phyloP scores from a whole-genome alignment of 1,139 yeast genomes.

The Candida sanyaensis region DNA sequence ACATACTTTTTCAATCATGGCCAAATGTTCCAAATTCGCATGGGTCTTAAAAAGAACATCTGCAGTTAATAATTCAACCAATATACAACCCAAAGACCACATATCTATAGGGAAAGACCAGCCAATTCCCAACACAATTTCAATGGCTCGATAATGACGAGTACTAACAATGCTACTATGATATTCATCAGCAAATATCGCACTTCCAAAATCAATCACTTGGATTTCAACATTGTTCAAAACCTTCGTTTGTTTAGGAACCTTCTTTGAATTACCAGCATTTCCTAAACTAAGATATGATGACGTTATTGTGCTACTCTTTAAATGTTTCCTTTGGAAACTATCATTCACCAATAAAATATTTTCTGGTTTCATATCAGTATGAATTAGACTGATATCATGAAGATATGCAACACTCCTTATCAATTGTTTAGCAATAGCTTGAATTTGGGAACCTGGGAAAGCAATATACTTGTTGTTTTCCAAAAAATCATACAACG shows the following conservation, averaged over 20 bases:
- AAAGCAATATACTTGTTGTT: conserved; percentile 71
- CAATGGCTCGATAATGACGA: conserved; percentile 97
- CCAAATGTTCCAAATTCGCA: conserved; percentile 90
- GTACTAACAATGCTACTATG: conserved; percentile 82
- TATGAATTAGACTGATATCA: conserved; percentile 86
- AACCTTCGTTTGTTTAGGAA: conserved; percentile 49
- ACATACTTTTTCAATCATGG: conserved; percentile 85
- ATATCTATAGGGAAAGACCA: conserved; percentile 94
- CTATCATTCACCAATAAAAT: conserved; percentile 70
- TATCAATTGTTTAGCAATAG: conserved; percentile 81
- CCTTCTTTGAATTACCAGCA: conserved; percentile 17
- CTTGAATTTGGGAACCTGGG: conserved; percentile 86
- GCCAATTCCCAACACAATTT: conserved; percentile 88
- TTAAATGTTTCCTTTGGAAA: conserved; percentile 34
- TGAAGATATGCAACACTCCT: conserved; percentile 88
- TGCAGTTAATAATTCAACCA: conserved; percentile 92
- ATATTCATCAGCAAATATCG: conserved; percentile 90
- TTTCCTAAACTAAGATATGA: conserved; percentile 28
- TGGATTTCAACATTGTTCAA: conserved; percentile 79
- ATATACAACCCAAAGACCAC: conserved; percentile 95
- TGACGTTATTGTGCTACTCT: conserved; percentile 36
- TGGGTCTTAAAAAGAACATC: conserved; percentile 94
- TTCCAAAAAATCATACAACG: conserved; percentile 87
- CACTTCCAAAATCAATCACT: conserved; percentile 94
- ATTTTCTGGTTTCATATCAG: conserved; percentile 95